Evolutionary conservation across 768 basidiomycete species (phyloP), one percentile per base, ranked within the genome.

Genomic region (Hypsizygus marmoreus): DNA sequence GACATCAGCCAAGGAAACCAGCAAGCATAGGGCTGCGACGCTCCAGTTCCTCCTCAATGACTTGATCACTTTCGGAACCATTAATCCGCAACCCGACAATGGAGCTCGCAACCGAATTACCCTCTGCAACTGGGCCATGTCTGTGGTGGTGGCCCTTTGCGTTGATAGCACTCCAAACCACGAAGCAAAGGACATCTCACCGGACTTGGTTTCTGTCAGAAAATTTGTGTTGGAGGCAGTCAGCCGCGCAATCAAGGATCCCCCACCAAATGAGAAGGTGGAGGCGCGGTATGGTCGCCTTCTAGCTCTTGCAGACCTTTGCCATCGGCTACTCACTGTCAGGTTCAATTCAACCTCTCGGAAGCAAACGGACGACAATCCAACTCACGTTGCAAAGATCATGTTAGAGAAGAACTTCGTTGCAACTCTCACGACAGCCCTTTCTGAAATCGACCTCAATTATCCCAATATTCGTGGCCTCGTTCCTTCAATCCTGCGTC

Each of bases 371-470:
- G 83, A 82, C 35, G 95, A 93, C 39, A 77, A 77, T n/a, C 86
- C 87, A 3, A 86, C 94, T 6, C 95, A 97, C 50, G 79, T 98
- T 41, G 93, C 95, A 16, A 97, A 97, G 71, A 80, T 95, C 51
- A 99, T 99, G 97, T 69, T 99, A 40, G 97, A 99, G 75, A 97
- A 97, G 73, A 91, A 91, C 60, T 95, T 91, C 53, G 97, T 97
- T 12, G 79, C 88, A 4, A 84, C 86, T 1, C 71, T 99, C 26
- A 97, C 97, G 0, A 86, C 75, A 32, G 87, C 93, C 9, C 75
- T 97, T 13, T 84, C 89, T 4, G 97, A 99, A 42, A 83, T 95
- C 31, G 97, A 99, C 60, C 79, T 98, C 29, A 97, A 97, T 61
- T 97, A 92, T 67, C 97, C 97, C 2, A 85, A 93, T 56, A 82